Evolutionary conservation across 2,329 filamentous ascomycete species (phyloP).

Genomic region (Lecanosticta acicola): DNA sequence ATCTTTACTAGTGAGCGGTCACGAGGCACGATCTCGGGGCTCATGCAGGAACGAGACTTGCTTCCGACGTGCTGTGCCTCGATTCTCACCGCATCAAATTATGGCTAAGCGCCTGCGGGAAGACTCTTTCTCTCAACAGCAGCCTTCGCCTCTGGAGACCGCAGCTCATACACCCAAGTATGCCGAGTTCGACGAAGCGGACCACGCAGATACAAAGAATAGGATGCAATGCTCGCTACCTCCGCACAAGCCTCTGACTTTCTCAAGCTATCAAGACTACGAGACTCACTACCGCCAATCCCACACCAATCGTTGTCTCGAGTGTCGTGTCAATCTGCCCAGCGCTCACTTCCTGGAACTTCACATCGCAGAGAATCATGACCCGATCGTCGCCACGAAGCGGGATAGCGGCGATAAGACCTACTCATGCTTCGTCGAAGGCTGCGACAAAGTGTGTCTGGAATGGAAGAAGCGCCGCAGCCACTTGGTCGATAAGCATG

Average conservation of each 20-base stretch:
- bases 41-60: conserved; percentile 1
- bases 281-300: conserved; percentile 77
- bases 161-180: conserved; percentile 37
- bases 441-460: conserved; percentile 76
- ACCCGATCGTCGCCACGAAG: conserved; percentile 66
- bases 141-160: background rate
- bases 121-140: conserved; percentile 34
- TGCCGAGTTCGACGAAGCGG: conserved; percentile 50
- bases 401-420: conserved; percentile 81
- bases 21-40: background rate
- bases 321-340: conserved; percentile 84
- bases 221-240: conserved; percentile 77
- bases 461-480: conserved; percentile 77
- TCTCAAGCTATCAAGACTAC: conserved; percentile 72
- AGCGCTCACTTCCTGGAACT: conserved; percentile 72
- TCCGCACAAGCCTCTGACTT: conserved; percentile 68
- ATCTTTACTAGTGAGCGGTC: too few species aligned
- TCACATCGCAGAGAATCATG: conserved; percentile 88
- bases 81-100: conserved; percentile 6
- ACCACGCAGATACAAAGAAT: conserved; percentile 20
- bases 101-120: conserved; percentile 60
- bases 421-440: conserved; percentile 86
- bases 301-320: conserved; percentile 78
- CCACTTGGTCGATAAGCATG: conserved; percentile 91
- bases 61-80: background rate